Evolutionary conservation across 2,329 filamentous ascomycete species (phyloP).

Genomic region (Ceratocystiopsis minuta): DNA sequence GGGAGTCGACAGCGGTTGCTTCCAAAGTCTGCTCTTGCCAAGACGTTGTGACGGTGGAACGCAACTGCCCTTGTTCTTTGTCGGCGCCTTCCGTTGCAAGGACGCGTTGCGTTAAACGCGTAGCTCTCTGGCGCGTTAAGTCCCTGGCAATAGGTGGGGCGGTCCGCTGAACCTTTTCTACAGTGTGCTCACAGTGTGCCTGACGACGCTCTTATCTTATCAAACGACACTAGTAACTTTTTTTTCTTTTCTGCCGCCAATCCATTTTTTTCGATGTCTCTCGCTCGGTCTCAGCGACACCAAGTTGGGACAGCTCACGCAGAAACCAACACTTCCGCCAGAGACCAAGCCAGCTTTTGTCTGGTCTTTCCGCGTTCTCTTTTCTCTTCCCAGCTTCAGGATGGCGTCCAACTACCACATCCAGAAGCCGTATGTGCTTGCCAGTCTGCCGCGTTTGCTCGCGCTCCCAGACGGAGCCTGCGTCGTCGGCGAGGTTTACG

Average conservation of each 20-base stretch:
- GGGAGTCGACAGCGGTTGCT: too few species aligned
- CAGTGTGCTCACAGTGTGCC: background rate
- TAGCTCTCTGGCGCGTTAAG: too few species aligned
- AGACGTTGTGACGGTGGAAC: too few species aligned
- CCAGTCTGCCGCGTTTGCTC: conserved; percentile 39
- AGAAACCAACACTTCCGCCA: background rate
- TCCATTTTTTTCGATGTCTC: background rate
- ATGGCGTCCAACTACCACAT: conserved; percentile 45
- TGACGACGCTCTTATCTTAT: background rate
- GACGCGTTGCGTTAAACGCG: too few species aligned
- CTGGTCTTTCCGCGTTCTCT: background rate
- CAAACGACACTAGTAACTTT: conserved; percentile 4
- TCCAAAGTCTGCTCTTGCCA: too few species aligned
- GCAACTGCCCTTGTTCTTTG: too few species aligned
- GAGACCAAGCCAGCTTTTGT: background rate
- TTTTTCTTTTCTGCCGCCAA: conserved; percentile 1
- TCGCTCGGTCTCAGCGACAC: background rate
- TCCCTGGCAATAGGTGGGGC: too few species aligned
- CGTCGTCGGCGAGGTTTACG: conserved; percentile 42
- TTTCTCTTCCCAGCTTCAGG: background rate
- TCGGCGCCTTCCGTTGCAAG: too few species aligned
- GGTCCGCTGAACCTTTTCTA: background rate
- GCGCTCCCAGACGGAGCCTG: conserved; percentile 32
- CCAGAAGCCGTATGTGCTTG: conserved; percentile 45
- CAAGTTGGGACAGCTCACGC: background rate